A percentile compares a stretch with the other conserved stretches of the same genome.
phyloP scores from a whole-genome alignment of 2,329 filamentous ascomycete species.

The Cytospora mali region DNA sequence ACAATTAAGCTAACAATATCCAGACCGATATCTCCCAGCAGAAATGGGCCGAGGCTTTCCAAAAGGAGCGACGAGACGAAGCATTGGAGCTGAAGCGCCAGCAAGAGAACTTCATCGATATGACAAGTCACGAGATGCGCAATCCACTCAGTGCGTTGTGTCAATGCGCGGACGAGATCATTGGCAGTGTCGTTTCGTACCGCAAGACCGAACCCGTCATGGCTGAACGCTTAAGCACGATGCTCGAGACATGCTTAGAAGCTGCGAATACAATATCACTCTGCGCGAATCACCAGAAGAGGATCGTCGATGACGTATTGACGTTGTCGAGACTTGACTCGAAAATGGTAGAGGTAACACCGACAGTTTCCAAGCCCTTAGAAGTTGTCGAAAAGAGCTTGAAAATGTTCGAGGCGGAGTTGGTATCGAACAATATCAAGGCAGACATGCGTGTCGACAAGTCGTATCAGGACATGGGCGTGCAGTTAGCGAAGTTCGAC shows the following conservation, averaged over 20 bases:
- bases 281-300: constrained; percentile 79
- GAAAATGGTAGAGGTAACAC: constrained; percentile 71
- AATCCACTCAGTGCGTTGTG: constrained; percentile 76
- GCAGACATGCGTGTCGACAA: constrained; percentile 70
- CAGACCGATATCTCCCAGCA: constrained; percentile 81
- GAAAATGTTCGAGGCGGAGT: constrained; percentile 79
- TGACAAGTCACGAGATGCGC: constrained; percentile 75
- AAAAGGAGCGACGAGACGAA: constrained; percentile 76
- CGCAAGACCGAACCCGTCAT: constrained; percentile 29
- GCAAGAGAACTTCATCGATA: constrained; percentile 73
- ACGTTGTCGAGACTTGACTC: constrained; percentile 78
- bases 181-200: constrained; percentile 50
- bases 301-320: constrained; percentile 75
- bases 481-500: constrained; percentile 76
- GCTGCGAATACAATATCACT: constrained; percentile 81
- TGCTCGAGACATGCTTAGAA: constrained; percentile 64
- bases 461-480: constrained; percentile 63
- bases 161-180: constrained; percentile 76
- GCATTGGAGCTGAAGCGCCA: constrained; percentile 78
- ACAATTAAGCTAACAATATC: neutral
- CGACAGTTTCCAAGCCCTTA: constrained; percentile 68
- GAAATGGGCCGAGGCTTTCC: constrained; percentile 81
- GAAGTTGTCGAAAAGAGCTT: constrained; percentile 67
- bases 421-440: constrained; percentile 71
- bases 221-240: constrained; percentile 47